Evolutionary conservation across 495 filamentous ascomycete species (phyloP).

Genomic region (Geoglossum glabrum): DNA sequence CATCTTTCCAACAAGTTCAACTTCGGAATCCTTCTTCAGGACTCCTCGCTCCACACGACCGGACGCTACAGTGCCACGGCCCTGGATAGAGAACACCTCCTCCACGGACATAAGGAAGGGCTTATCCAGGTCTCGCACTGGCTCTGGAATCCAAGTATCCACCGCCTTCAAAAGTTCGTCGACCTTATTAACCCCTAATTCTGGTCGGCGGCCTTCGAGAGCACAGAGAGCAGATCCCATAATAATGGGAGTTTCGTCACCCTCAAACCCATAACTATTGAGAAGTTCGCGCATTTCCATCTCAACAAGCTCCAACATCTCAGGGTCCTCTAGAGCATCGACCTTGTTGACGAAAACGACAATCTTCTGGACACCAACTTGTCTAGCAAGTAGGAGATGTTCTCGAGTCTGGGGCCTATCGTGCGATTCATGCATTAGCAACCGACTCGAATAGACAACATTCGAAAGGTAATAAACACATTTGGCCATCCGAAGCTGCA

Average conservation of each 20-base stretch:
- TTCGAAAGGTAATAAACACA: constrained; percentile 27
- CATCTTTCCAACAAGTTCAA: constrained; percentile 80
- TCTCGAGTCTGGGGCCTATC: constrained; percentile 86
- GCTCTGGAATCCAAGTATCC: constrained; percentile 91
- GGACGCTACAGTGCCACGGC: constrained; percentile 90
- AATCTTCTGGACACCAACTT: constrained; percentile 92
- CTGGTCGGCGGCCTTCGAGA: constrained; percentile 67
- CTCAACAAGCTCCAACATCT: constrained; percentile 99
- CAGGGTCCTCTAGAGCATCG: constrained; percentile 84
- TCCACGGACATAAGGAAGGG: constrained; percentile 98
- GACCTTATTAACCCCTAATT: constrained; percentile 71
- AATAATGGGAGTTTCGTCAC: constrained; percentile 90
- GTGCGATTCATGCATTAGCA: not conserved
- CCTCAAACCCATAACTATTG: constrained; percentile 82
- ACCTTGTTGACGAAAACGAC: constrained; percentile 99
- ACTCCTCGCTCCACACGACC: constrained; percentile 92
- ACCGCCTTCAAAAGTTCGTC: constrained; percentile 76
- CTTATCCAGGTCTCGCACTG: constrained; percentile 77
- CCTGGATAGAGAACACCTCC: constrained; percentile 95
- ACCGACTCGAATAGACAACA: not conserved
- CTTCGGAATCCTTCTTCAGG: constrained; percentile 78
- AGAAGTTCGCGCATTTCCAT: constrained; percentile 99
- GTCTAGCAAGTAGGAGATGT: constrained; percentile 89
- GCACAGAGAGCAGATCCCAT: constrained; percentile 93
- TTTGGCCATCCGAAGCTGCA: constrained; percentile 95